phyloP scores from a whole-genome alignment of 1,284 basidiomycete species.

The Leccinum subrobustum region DNA sequence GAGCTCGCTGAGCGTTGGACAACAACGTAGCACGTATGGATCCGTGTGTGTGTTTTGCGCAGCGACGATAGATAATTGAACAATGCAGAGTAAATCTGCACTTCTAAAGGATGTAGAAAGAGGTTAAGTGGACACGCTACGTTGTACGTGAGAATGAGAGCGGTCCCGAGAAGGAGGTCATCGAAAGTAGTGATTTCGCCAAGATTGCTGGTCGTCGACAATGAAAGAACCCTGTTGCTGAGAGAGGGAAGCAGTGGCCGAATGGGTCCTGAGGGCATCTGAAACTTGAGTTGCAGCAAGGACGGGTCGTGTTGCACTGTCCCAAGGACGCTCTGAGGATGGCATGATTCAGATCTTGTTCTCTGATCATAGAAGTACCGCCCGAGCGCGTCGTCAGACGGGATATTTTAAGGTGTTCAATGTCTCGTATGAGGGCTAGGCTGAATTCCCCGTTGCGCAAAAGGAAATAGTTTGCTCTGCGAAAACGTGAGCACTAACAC shows the following conservation, averaged over 20 bases:
- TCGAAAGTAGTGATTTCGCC: slow-evolving; percentile 58
- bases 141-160: slow-evolving; percentile 64
- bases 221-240: slow-evolving; percentile 36
- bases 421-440: slow-evolving; percentile 76
- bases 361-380: slow-evolving; percentile 73
- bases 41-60: slow-evolving; percentile 76
- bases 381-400: slow-evolving; percentile 67
- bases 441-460: slow-evolving; percentile 86
- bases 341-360: slow-evolving; percentile 82
- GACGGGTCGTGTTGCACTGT: slow-evolving; percentile 78
- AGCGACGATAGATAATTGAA: slow-evolving; percentile 84
- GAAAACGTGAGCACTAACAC: slow-evolving; percentile 22
- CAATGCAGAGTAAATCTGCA: slow-evolving; percentile 72
- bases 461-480: slow-evolving; percentile 80
- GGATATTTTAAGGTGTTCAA: slow-evolving; percentile 75
- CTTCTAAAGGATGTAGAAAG: slow-evolving; percentile 76
- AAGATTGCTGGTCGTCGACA: slow-evolving; percentile 32
- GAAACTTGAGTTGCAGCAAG: slow-evolving; percentile 68
- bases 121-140: slow-evolving; percentile 88
- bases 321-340: slow-evolving; percentile 81
- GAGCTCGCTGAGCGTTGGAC: slow-evolving; percentile 77
- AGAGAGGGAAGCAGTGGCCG: slow-evolving; percentile 75
- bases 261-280: slow-evolving; percentile 74
- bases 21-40: slow-evolving; percentile 78
- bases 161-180: slow-evolving; percentile 77